Base-by-base conservation (phyloP, 148 eudicot genomes). In the Cornus controversa region DNA sequence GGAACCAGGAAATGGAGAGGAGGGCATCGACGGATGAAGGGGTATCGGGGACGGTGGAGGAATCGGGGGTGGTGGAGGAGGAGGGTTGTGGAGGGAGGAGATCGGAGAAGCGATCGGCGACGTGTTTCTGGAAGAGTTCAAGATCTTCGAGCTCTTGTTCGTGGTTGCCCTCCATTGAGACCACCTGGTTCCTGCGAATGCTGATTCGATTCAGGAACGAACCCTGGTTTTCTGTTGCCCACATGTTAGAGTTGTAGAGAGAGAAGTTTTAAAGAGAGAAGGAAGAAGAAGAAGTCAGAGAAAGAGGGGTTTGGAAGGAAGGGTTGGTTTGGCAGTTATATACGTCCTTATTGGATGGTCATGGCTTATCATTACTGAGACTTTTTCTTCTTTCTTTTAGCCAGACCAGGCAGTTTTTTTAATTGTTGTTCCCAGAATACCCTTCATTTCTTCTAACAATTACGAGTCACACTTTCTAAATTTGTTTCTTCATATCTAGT, bases 111-210 rank as follows among this genome's bases (percentile, higher is more conserved):
- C 90, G 87, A 22, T 94, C 97, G 34, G 86, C 53, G 78, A 92
- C 88, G 78, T 87, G 86, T 6, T 84, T 86, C 34, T 89, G 97
- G 80, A 92, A 91, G 22, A 82, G 76, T 6, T 94, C 97, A 28
- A 92, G 88, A 77, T 91, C 93, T 28, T 88, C 95, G 2, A 86
- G 84, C 28, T 85, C 87, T 53, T 80, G 84, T 3, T 83, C 85
- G 73, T 82, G 75, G 73, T 82, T 86, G 75, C 72, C 77, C 22
- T 93, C 98, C 88, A 87, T 84, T 0, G 91, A 82, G 1, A 81
- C 89, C 8, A 92, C 89, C 74, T 94, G 98, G 84, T 91, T 92
- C 2, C 97, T 90, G 1, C 98, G 97, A 78, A 90, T 90, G 82
- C 97, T 92, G 25, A 94, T 92, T 22, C 92, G 88, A 66, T 88